Evolutionary conservation across 176 grass and related monocot genomes (phyloP).

Genomic region (Oryza nivara): DNA sequence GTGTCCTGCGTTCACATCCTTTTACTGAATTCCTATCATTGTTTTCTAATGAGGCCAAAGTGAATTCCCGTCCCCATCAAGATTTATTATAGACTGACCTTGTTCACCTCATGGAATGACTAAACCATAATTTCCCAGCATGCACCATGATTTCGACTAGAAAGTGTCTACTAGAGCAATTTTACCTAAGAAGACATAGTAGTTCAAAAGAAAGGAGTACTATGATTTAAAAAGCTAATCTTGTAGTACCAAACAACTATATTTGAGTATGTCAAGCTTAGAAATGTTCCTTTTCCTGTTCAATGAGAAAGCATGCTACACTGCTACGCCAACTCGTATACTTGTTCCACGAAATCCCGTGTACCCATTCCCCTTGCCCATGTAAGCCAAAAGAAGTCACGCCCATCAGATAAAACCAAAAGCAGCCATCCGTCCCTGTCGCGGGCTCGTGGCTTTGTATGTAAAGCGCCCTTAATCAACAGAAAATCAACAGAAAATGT

Average conservation of each 20-base stretch:
- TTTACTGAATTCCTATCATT: slow-evolving; percentile 24
- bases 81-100: background rate
- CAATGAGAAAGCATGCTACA: slow-evolving; percentile 25
- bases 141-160: background rate
- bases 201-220: background rate
- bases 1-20: background rate
- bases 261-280: slow-evolving; percentile 42
- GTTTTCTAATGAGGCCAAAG: background rate
- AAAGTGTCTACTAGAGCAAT: background rate
- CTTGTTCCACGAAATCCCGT: slow-evolving; percentile 24
- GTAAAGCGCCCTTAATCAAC: background rate
- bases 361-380: background rate
- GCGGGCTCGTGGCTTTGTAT: slow-evolving; percentile 1
- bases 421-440: slow-evolving; percentile 22
- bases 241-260: background rate
- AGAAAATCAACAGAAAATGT: no score
- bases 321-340: slow-evolving; percentile 21
- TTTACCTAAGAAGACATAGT: background rate
- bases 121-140: slow-evolving; percentile 12
- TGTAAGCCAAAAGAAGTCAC: background rate
- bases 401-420: slow-evolving; percentile 20
- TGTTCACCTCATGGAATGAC: background rate
- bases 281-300: slow-evolving; percentile 29
- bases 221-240: background rate
- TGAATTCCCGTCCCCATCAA: slow-evolving; percentile 8